These are phyloP conservation scores for Mollisiaceae sp. DNA, from an alignment of 2,329 filamentous ascomycete genomes.

Conservation along the genomic window DNA sequence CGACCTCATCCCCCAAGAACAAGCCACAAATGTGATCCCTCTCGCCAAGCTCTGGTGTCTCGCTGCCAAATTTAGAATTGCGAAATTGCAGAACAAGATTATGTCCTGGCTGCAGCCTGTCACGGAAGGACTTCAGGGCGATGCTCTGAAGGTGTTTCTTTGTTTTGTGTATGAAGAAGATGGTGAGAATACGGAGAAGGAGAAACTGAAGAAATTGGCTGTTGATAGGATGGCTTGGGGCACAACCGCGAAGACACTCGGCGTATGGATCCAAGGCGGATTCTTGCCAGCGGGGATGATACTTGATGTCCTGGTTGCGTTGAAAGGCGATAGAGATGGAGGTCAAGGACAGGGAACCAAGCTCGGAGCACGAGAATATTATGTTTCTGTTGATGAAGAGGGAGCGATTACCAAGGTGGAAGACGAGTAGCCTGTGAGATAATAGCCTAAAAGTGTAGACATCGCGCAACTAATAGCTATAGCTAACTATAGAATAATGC, in stretches of 20 bases:
- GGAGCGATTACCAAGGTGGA: background rate
- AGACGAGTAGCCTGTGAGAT: background rate
- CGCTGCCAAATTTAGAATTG: background rate
- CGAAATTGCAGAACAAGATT: conserved; percentile 3
- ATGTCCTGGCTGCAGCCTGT: conserved; percentile 4
- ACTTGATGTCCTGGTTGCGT: background rate
- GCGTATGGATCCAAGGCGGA: background rate
- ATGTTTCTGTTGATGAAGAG: background rate
- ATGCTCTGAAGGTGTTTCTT: background rate
- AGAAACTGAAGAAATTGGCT: background rate
- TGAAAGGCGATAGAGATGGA: conserved; percentile 1
- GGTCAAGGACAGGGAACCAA: background rate
- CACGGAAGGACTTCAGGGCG: background rate
- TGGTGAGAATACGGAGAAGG: background rate
- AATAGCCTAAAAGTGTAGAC: too few relatives aligned
- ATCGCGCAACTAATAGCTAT: too few relatives aligned
- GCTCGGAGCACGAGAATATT: background rate
- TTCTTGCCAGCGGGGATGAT: background rate
- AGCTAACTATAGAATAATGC: too few relatives aligned
- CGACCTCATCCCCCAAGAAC: background rate
- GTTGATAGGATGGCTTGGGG: conserved; percentile 12
- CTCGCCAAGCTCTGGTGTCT: conserved; percentile 7
- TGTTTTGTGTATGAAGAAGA: conserved; percentile 5
- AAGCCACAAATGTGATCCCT: background rate
- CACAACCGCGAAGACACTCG: background rate